These are phyloP conservation scores for Fereydounia khargensis DNA, from an alignment of 1,284 basidiomycete species.

Conservation along the genomic window DNA sequence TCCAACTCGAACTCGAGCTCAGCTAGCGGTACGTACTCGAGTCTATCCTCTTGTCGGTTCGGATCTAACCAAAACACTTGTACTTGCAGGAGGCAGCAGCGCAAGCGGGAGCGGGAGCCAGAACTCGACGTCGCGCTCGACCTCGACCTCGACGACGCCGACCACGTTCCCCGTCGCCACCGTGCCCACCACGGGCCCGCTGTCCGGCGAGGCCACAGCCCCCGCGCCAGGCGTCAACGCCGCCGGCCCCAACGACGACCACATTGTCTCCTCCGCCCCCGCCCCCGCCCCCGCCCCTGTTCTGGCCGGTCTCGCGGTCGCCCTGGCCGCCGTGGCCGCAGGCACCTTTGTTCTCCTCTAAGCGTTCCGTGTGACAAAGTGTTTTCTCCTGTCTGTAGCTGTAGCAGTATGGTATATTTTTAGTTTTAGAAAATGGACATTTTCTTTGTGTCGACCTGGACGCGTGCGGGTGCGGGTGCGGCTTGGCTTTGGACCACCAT, in stretches of 20 bases:
- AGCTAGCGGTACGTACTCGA: no score
- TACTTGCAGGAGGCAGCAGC: no score
- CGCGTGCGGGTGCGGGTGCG: no score
- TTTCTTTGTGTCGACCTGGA: no score
- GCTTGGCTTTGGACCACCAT: no score
- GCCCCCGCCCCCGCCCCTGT: not conserved
- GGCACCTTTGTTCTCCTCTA: slow-evolving; percentile 19
- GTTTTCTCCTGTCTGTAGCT: no score
- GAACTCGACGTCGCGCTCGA: slow-evolving; percentile 5
- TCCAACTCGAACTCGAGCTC: no score
- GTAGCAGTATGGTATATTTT: no score
- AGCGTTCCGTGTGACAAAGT: not conserved
- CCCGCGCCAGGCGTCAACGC: slow-evolving; percentile 19
- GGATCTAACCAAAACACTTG: no score
- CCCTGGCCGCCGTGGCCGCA: slow-evolving; percentile 7
- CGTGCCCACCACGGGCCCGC: slow-evolving; percentile 17
- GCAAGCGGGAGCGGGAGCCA: slow-evolving; percentile 3
- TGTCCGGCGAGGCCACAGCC: slow-evolving; percentile 26
- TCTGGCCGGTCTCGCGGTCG: not conserved
- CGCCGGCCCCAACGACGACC: slow-evolving; percentile 18
- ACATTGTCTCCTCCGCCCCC: slow-evolving; percentile 18
- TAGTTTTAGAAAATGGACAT: no score
- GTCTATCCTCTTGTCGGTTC: no score
- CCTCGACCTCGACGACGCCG: slow-evolving; percentile 19
- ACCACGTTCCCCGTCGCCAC: slow-evolving; percentile 29